Percentiles rank a stretch among this genome's conserved stretches.
phyloP scores from a whole-genome alignment of 2,329 filamentous ascomycete species.

The Pyrenophora teres region DNA sequence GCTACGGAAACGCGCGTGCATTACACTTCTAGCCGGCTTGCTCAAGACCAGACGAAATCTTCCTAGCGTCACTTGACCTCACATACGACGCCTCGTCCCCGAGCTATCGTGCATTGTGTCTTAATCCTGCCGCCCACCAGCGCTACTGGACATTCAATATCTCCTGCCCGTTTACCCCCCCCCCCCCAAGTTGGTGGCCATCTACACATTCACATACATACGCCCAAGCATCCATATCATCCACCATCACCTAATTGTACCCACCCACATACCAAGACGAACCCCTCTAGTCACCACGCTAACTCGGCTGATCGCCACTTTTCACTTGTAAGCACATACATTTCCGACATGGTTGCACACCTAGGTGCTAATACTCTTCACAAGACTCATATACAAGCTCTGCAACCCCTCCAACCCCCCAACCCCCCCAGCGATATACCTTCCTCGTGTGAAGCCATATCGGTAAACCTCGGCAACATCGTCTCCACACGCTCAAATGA shows the following conservation, averaged over 20 bases:
- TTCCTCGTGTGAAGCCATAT: slow-evolving; percentile 9
- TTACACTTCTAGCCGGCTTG: slow-evolving; percentile 24
- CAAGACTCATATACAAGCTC: slow-evolving; percentile 1
- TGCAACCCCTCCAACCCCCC: neutral
- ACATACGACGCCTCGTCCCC: slow-evolving; percentile 20
- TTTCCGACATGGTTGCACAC: neutral
- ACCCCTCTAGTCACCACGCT: slow-evolving; percentile 1
- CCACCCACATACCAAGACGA: slow-evolving; percentile 1
- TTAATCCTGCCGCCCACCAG: slow-evolving; percentile 14
- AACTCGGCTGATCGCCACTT: slow-evolving; percentile 5
- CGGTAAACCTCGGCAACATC: slow-evolving; percentile 33
- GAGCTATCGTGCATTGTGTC: slow-evolving; percentile 14
- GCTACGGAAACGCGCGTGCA: slow-evolving; percentile 29
- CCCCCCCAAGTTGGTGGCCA: slow-evolving; percentile 10
- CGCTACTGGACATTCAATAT: slow-evolving; percentile 9
- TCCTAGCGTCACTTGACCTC: slow-evolving; percentile 38
- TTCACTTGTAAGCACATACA: slow-evolving; percentile 12
- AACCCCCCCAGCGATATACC: slow-evolving; percentile 4
- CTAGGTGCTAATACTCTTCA: slow-evolving; percentile 5
- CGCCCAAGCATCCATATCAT: slow-evolving; percentile 1
- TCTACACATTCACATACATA: slow-evolving; percentile 6
- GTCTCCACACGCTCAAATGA: slow-evolving; percentile 32
- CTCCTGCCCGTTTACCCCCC: slow-evolving; percentile 12
- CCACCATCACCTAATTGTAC: slow-evolving; percentile 1
- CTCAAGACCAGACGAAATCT: slow-evolving; percentile 28